Base-by-base conservation (phyloP, 2,329 filamentous ascomycete genomes). In the Pezicula neosporulosa region DNA sequence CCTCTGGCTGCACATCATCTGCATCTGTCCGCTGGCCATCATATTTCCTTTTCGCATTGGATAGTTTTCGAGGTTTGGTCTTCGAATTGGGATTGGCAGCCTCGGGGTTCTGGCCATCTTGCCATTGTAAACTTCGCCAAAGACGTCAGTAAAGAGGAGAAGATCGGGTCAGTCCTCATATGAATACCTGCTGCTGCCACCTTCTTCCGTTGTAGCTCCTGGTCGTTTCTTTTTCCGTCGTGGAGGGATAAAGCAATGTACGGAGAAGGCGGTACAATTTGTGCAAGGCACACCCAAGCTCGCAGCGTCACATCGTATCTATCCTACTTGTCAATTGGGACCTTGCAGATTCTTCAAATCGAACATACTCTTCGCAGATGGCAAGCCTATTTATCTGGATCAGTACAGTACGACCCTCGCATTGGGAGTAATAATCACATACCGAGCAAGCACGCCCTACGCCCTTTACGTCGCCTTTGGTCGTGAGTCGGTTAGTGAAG, bases 301-400 rank as follows among this genome's bases (percentile, higher is more conserved):
- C 50, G 84, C 85, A 61, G 84, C 84, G 70, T 88, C 84, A 71
- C 85, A 88, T 63, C 84, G 82, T 47, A 87, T 83, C 83, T 87
- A 61, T 44, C 45, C 12, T 10, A 10, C 13, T 13, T 15, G 44
- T 47, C 28, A 47, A 37, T 36, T 39, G 9, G 15, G 15, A 7
- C 15, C 37, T 39, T n/a, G 3, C 15, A 16, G 21, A 21, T 21
- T n/a, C 18, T 7, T 39, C 37, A 8, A 2, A 13, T 13, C 3
- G 37, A 13, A 19, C 37, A 9, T 39, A 39, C 37, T 39, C 37
- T n/a, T n/a, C 37, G 15, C 18, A 19, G 16, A 39, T 39, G 37
- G 9, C 37, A 39, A 8, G 37, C 18, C 37, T 39, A 13, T 3
- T 30, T 30, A 4, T 30, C 9, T 7, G 9, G 10, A 12, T 30